These are phyloP conservation scores for Phytophthora europaea DNA, from an alignment of 352 stramenopile genomes.

Conservation along the genomic window DNA sequence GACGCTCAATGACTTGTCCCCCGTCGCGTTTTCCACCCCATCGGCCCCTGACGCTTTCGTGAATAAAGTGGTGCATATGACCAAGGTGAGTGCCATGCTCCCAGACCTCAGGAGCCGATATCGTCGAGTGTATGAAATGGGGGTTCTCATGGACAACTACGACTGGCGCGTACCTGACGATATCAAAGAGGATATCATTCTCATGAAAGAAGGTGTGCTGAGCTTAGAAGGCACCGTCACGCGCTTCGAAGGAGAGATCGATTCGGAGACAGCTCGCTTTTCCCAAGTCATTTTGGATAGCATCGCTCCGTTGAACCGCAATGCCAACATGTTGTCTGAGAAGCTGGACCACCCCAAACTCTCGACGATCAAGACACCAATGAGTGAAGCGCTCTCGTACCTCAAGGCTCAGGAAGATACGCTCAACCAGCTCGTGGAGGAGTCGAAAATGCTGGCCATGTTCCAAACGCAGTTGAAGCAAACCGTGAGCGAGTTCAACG, in stretches of 20 bases:
- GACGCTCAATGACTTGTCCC: conserved; percentile 86
- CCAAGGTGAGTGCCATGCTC: conserved; percentile 67
- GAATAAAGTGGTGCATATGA: conserved; percentile 92
- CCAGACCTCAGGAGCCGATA: conserved; percentile 79
- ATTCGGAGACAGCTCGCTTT: conserved; percentile 94
- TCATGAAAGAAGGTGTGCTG: conserved; percentile 94
- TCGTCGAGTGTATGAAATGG: conserved; percentile 88
- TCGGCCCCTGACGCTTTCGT: conserved; percentile 85
- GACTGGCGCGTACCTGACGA: conserved; percentile 93
- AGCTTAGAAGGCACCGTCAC: conserved; percentile 91
- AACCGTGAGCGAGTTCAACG: conserved; percentile 89
- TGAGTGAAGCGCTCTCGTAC: conserved; percentile 81
- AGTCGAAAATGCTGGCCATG: conserved; percentile 87
- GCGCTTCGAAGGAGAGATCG: conserved; percentile 91
- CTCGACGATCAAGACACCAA: conserved; percentile 76
- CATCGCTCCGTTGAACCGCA: conserved; percentile 79
- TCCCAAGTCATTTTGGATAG: conserved; percentile 92
- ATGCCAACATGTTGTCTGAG: conserved; percentile 77
- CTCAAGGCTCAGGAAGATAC: conserved; percentile 76
- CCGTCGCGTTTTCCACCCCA: conserved; percentile 79
- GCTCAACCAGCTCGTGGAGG: conserved; percentile 79
- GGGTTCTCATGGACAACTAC: conserved; percentile 93
- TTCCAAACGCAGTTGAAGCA: conserved; percentile 93
- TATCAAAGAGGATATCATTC: conserved; percentile 93
- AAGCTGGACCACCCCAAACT: conserved; percentile 88